Conservation (phyloP, 257 asterid genomes). For the Scutellaria barbata region DNA sequence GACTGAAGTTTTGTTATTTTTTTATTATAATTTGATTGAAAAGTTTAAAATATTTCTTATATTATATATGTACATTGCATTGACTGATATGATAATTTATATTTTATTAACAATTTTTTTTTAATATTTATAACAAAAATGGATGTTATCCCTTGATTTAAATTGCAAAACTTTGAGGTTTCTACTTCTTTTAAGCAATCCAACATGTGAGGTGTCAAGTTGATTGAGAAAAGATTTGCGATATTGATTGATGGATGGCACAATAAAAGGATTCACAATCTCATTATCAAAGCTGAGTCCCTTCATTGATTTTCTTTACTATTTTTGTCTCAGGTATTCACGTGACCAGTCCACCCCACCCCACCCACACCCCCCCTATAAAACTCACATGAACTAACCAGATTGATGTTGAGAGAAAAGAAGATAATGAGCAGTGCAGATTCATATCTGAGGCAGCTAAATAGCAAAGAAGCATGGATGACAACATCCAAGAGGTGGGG, state of each 20-base stretch:
- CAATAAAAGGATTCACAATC: conserved; percentile 42
- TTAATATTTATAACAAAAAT: no score
- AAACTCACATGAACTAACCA: conserved; percentile 10
- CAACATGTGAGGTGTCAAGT: conserved; percentile 17
- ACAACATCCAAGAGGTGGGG: conserved; percentile 75
- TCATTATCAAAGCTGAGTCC: conserved; percentile 47
- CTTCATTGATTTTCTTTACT: conserved; percentile 35
- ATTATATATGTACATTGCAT: no score
- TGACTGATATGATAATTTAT: no score
- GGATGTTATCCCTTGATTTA: no score
- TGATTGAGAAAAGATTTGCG: conserved; percentile 41
- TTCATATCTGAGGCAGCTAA: conserved; percentile 77
- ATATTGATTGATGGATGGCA: conserved; percentile 40
- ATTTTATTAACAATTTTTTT: no score
- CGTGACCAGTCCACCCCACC: conserved; percentile 49
- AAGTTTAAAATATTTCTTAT: no score
- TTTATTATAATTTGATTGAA: no score
- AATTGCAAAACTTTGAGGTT: no score
- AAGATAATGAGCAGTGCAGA: conserved; percentile 59
- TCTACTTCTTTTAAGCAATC: no score
- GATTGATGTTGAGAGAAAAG: neutral
- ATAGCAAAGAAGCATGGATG: conserved; percentile 71
- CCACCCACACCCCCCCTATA: conserved; percentile 21
- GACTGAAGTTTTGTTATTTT: no score
- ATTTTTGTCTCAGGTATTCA: conserved; percentile 43